Base-by-base conservation (phyloP, 2,329 filamentous ascomycete species). In the Amylocarpus encephaloides region DNA sequence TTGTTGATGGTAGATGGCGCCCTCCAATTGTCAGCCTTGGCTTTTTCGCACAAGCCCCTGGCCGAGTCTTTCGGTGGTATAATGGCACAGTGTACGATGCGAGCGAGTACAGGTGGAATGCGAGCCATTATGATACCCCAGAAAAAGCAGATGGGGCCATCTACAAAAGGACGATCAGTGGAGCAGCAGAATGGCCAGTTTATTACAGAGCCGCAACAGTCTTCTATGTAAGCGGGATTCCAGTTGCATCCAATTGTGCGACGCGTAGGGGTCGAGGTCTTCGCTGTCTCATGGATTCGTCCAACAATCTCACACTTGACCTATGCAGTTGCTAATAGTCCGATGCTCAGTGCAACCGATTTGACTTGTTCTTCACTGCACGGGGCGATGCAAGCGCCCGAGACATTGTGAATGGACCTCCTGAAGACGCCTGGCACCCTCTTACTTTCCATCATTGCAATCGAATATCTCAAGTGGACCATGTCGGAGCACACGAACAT, bases 11-110 rank as follows among this genome's bases (percentile, higher is more conserved):
- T 1, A 48, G 50, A 19, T 65, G 61, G 62, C 5, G 39, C 3
- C 62, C 62, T 5, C 62, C 62, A 19, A 32, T 46, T 3, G 15
- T 29, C 9, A 11, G 15, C 11, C 35, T 36, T 11, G 62, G 57
- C 2, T 64, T 60, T n/a, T 29, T 38, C 3, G 6, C 35, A 12
- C 58, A 58, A 42, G 35, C 18, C 10, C 49, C 53, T 9, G 58
- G 58, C 10, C 3, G 43, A n/a, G 36, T 63, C 4, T 64, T 57
- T 41, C 53, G 60, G 43, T 65, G 62, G 62, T 30, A 9, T 5
- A 18, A 56, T 38, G 58, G 58, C 7, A 34, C 22, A 12, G 35
- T 60, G 12, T 56, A 16, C 18, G n/a, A 30, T 30, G 55, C 49
- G 9, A 29, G 30, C 12, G 48, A 42, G 16, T 60, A 56, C 39